phyloP scores from a whole-genome alignment of 768 basidiomycete species.

The Lactifluus rugatus region DNA sequence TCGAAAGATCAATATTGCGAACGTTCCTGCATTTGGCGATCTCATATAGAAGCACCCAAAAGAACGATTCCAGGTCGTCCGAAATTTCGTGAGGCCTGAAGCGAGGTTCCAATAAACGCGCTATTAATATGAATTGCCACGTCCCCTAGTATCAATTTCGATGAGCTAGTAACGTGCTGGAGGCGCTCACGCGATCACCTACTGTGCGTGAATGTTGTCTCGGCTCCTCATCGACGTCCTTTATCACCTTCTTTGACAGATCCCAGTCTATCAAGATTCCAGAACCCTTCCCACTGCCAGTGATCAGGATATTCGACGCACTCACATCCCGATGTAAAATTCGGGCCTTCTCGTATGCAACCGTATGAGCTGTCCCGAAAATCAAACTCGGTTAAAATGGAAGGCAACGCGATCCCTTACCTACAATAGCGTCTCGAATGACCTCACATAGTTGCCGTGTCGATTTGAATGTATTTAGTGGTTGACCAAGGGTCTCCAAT shows the following conservation, averaged over 20 bases:
- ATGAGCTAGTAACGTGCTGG: no score
- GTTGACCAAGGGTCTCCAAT: not conserved
- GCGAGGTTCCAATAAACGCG: not conserved
- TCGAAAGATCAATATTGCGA: not conserved
- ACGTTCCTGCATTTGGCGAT: not conserved
- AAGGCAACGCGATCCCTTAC: not conserved
- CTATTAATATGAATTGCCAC: slow-evolving; percentile 17
- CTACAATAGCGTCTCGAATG: not conserved
- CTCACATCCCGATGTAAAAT: slow-evolving; percentile 9
- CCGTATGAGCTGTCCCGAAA: not conserved
- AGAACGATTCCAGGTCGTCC: slow-evolving; percentile 19
- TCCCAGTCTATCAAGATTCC: slow-evolving; percentile 5
- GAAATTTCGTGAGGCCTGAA: not conserved
- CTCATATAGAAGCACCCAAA: slow-evolving; percentile 12
- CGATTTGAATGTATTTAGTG: not conserved
- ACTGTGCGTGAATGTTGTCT: not conserved
- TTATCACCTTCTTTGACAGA: not conserved
- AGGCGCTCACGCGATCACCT: not conserved
- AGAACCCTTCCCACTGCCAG: not conserved
- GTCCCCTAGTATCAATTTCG: slow-evolving; percentile 11
- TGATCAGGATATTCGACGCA: not conserved
- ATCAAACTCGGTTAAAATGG: not conserved
- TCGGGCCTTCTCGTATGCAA: not conserved
- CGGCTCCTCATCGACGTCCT: not conserved
- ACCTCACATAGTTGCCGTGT: slow-evolving; percentile 1